A percentile compares a stretch with the other conserved stretches of the same genome.
These are phyloP conservation scores for Ceratocystis eucalypticola DNA, from an alignment of 2,329 filamentous ascomycete genomes.

Conservation along the genomic window DNA sequence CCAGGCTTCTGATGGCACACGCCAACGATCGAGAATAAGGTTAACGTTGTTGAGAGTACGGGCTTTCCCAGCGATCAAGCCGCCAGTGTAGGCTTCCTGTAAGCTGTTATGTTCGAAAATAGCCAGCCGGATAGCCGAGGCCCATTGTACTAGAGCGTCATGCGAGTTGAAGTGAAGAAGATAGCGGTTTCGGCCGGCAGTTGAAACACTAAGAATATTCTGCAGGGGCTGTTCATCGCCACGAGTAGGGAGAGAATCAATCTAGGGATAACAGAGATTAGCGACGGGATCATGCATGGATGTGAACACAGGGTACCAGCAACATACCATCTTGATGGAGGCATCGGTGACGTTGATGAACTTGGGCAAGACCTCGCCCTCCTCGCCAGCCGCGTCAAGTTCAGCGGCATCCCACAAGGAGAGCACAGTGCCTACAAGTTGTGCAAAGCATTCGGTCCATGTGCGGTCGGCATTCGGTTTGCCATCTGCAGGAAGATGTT, in stretches of 20 bases:
- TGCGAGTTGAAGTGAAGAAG: constrained; percentile 92
- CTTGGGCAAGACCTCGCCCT: constrained; percentile 73
- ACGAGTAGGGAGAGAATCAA: constrained; percentile 81
- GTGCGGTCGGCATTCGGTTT: constrained; percentile 71
- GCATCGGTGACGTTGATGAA: constrained; percentile 97
- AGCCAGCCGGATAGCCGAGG: constrained; percentile 77
- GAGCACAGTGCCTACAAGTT: constrained; percentile 85
- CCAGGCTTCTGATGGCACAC: constrained; percentile 76
- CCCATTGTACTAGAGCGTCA: constrained; percentile 90
- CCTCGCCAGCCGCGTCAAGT: constrained; percentile 71
- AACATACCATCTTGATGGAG: constrained; percentile 84
- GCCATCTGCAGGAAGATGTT: constrained; percentile 47
- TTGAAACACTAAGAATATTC: constrained; percentile 91
- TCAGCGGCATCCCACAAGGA: constrained; percentile 93
- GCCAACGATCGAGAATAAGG: constrained; percentile 69
- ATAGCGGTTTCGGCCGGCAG: constrained; percentile 88
- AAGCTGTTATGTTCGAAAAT: constrained; percentile 90
- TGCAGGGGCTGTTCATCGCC: constrained; percentile 65
- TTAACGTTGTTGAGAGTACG: constrained; percentile 81
- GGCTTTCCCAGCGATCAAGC: constrained; percentile 87
- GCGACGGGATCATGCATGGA: background rate
- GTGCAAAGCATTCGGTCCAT: constrained; percentile 95
- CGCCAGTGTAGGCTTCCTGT: constrained; percentile 93
- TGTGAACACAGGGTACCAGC: background rate
- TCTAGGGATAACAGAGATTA: constrained; percentile 35